phyloP scores from a whole-genome alignment of 2,329 filamentous ascomycete genomes.

The Alternaria sp. region DNA sequence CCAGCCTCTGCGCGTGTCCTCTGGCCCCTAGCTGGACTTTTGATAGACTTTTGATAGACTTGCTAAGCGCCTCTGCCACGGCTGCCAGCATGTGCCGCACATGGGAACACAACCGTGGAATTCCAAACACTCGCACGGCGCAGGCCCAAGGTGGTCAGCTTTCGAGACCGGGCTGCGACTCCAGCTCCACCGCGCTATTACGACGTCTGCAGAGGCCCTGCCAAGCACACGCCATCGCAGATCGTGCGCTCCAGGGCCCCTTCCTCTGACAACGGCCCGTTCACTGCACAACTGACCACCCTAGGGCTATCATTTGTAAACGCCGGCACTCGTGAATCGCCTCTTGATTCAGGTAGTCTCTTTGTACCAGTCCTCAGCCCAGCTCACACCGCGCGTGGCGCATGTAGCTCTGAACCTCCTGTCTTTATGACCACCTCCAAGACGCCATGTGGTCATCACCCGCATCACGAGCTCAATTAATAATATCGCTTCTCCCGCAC shows the following conservation, averaged over 20 bases:
- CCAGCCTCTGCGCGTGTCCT: neutral
- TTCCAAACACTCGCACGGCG: slow-evolving; percentile 1
- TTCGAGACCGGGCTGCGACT: slow-evolving; percentile 21
- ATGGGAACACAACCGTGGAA: neutral
- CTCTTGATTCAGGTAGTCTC: neutral
- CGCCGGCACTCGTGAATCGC: neutral
- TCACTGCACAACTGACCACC: neutral
- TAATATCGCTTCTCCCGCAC: neutral
- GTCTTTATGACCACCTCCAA: slow-evolving; percentile 4
- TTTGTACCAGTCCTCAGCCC: neutral
- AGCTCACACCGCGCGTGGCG: neutral
- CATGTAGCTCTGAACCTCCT: neutral
- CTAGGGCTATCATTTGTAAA: neutral
- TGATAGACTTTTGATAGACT: neutral
- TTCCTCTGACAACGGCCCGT: neutral
- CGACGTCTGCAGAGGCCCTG: slow-evolving; percentile 15
- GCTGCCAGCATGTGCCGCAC: neutral
- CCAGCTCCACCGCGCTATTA: slow-evolving; percentile 17
- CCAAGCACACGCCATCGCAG: slow-evolving; percentile 21
- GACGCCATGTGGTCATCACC: neutral
- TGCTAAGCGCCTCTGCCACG: neutral
- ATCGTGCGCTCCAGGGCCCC: slow-evolving; percentile 9
- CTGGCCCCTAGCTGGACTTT: neutral
- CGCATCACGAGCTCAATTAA: neutral
- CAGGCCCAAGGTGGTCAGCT: slow-evolving; percentile 14